Evolutionary conservation across 2,329 filamentous ascomycete genomes (phyloP).

Genomic region (Cordyceps cicadae): DNA sequence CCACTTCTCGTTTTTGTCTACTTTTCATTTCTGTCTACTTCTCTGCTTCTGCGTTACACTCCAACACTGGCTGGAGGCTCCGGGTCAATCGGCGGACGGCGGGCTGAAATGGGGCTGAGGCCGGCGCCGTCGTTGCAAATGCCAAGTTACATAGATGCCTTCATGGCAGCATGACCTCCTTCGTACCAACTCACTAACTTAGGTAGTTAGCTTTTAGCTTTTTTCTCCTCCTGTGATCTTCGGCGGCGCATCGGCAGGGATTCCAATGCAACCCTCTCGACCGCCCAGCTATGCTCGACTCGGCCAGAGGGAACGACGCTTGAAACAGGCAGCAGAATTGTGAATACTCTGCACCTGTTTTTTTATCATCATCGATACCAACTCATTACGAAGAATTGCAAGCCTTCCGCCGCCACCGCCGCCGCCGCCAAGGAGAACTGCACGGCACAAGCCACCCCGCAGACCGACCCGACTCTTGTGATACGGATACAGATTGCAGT

Average conservation of each 20-base stretch:
- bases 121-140: not conserved
- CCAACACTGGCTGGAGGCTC: not conserved
- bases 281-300: not conserved
- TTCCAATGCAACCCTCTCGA: not conserved
- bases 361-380: no score
- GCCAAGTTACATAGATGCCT: not conserved
- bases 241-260: not conserved
- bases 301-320: not conserved
- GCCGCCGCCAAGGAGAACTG: not conserved
- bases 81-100: constrained; percentile 5
- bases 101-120: constrained; percentile 7
- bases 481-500: not conserved
- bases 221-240: not conserved
- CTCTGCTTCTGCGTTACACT: not conserved
- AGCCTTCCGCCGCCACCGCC: not conserved
- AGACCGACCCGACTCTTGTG: not conserved
- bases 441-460: not conserved
- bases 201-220: no score
- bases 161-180: not conserved
- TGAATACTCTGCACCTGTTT: not conserved
- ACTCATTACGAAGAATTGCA: not conserved
- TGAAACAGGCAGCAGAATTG: not conserved
- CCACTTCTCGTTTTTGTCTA: not conserved
- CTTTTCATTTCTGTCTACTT: not conserved
- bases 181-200: not conserved